Conservation (phyloP, 2,329 filamentous ascomycete species). For the Fusarium euwallaceae region DNA sequence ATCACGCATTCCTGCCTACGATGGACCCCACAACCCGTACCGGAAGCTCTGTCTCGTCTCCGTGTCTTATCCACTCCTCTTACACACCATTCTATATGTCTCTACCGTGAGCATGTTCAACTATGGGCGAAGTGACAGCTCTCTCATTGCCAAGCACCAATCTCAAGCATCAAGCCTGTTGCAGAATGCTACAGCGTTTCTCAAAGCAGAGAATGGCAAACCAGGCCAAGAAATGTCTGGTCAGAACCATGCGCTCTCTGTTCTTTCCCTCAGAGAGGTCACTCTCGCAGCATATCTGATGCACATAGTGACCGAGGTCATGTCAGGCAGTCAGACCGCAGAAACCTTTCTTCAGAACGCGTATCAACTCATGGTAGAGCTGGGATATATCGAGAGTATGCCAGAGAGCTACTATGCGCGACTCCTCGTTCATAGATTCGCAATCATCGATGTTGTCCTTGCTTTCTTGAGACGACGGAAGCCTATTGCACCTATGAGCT, state of each 20-base stretch:
- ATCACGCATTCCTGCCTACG: background rate
- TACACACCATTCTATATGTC: conserved; percentile 17
- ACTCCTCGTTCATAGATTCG: background rate
- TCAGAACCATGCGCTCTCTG: background rate
- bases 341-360: background rate
- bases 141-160: conserved; percentile 3
- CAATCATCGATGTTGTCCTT: background rate
- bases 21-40: background rate
- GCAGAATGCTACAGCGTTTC: background rate
- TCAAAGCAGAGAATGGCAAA: background rate
- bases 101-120: conserved; percentile 23
- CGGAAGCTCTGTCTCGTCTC: background rate
- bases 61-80: conserved; percentile 5
- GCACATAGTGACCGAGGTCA: conserved; percentile 18
- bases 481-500: background rate
- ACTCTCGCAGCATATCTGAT: conserved; percentile 18
- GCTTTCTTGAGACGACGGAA: background rate
- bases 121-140: conserved; percentile 3
- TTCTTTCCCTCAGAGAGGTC: conserved; percentile 1
- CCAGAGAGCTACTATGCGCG: background rate
- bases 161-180: conserved; percentile 7
- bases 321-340: conserved; percentile 11
- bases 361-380: background rate
- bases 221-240: background rate
- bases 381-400: background rate